Evolutionary conservation across 371 early-diverging fungal genomes (phyloP).

Genomic region (Mortierella sp.): DNA sequence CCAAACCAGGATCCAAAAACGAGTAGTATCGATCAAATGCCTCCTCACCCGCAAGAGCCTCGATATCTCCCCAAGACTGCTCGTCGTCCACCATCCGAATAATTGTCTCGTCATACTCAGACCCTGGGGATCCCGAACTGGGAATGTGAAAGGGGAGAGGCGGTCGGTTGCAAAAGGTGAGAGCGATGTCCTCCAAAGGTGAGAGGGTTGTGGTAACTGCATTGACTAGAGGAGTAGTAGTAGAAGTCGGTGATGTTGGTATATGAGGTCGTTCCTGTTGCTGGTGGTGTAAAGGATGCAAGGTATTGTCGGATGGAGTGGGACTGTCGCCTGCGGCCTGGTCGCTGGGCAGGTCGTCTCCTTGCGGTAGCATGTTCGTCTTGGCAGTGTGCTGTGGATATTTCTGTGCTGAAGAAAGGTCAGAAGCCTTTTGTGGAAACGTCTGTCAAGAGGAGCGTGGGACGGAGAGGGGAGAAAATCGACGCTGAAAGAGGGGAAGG

Average conservation of each 20-base stretch:
- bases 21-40: constrained; percentile 40
- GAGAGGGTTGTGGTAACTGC: background rate
- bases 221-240: background rate
- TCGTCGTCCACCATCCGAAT: constrained; percentile 24
- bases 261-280: background rate
- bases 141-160: constrained; percentile 24
- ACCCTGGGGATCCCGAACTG: background rate
- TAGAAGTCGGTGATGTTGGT: background rate
- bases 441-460: background rate
- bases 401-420: background rate
- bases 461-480: background rate
- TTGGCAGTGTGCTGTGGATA: background rate
- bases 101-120: constrained; percentile 35
- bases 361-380: background rate
- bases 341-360: background rate
- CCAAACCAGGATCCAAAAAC: constrained; percentile 21
- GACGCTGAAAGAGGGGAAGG: background rate
- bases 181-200: background rate
- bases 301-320: background rate
- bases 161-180: constrained; percentile 7
- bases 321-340: background rate
- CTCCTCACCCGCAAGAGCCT: constrained; percentile 3
- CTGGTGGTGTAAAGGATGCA: background rate
- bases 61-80: constrained; percentile 32
- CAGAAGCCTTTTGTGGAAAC: background rate